Evolutionary conservation across 2,329 filamentous ascomycete species (phyloP).

Genomic region (Trichoderma brevicompactum): DNA sequence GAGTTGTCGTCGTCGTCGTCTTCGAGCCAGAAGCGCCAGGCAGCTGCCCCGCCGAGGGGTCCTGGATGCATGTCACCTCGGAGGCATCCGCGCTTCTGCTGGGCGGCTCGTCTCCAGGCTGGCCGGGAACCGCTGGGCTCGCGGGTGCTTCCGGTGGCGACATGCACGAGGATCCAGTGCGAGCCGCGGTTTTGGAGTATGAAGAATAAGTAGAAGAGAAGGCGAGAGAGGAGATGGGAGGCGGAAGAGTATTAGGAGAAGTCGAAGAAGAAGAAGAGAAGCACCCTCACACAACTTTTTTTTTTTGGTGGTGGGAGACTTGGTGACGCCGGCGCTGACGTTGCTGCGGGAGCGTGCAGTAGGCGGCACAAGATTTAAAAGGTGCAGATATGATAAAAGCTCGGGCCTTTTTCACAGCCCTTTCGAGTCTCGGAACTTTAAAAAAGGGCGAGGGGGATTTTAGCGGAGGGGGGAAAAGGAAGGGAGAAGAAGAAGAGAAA

Average conservation of each 20-base stretch:
- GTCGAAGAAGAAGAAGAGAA: not conserved
- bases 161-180: slow-evolving; percentile 39
- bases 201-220: not conserved
- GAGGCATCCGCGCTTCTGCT: slow-evolving; percentile 32
- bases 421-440: no score
- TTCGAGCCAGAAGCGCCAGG: slow-evolving; percentile 11
- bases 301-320: no score
- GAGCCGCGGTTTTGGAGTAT: not conserved
- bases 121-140: slow-evolving; percentile 35
- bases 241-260: not conserved
- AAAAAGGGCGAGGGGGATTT: no score
- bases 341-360: no score
- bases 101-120: slow-evolving; percentile 35
- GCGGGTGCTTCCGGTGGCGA: slow-evolving; percentile 43
- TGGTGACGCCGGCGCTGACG: no score
- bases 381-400: no score
- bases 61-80: slow-evolving; percentile 36
- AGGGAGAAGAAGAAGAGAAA: no score
- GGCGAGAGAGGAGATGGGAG: no score
- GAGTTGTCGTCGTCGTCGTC: not conserved
- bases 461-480: no score
- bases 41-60: slow-evolving; percentile 28
- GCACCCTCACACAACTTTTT: not conserved
- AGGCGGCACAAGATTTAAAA: no score
- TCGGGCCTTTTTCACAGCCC: no score